Evolutionary conservation across 768 basidiomycete species (phyloP).

Genomic region (Lanmaoa rubissima): DNA sequence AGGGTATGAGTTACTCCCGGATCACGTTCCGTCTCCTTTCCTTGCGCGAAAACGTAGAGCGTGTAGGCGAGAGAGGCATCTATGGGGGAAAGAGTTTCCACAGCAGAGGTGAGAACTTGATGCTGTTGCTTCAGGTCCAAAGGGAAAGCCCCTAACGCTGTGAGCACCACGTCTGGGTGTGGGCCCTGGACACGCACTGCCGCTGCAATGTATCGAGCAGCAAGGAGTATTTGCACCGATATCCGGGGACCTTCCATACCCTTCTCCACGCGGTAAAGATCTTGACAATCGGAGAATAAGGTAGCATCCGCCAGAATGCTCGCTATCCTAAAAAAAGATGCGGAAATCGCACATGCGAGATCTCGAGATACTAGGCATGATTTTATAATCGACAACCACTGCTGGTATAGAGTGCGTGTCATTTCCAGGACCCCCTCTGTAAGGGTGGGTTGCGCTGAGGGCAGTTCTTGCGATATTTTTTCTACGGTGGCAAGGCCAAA

Average conservation of each 20-base stretch:
- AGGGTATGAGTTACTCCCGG: constrained; percentile 28
- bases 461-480: constrained; percentile 17
- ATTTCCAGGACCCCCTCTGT: constrained; percentile 24
- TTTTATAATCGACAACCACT: constrained; percentile 35
- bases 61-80: constrained; percentile 34
- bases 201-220: constrained; percentile 25
- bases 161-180: constrained; percentile 31
- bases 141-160: constrained; percentile 26
- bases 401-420: constrained; percentile 38
- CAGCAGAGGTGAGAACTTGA: constrained; percentile 24
- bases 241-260: constrained; percentile 9
- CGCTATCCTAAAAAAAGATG: constrained; percentile 48
- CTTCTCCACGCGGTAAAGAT: constrained; percentile 30
- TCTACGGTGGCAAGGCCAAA: constrained; percentile 42
- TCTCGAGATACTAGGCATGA: constrained; percentile 33
- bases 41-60: constrained; percentile 34
- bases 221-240: constrained; percentile 9
- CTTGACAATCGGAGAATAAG: constrained; percentile 38
- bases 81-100: constrained; percentile 21
- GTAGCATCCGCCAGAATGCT: constrained; percentile 36
- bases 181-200: constrained; percentile 29
- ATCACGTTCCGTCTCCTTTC: constrained; percentile 24
- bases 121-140: constrained; percentile 25
- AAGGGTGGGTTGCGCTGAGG: not conserved
- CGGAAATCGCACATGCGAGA: constrained; percentile 31